Evolutionary conservation across 2,329 filamentous ascomycete species (phyloP), one percentile per base, ranked within the genome.

Genomic region (Fusarium sp.): DNA sequence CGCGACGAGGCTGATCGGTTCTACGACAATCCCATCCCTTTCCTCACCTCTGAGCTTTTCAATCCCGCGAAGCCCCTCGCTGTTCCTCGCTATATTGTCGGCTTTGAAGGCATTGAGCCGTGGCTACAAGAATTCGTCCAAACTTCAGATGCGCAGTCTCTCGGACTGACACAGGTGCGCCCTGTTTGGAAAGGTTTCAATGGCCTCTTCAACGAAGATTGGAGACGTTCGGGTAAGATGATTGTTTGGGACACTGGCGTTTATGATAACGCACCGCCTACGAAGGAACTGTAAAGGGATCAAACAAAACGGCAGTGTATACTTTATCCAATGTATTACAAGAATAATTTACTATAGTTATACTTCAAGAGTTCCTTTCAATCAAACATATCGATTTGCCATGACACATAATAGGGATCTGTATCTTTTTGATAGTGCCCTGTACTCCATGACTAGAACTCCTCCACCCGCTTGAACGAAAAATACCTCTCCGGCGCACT

Each of bases 1-100:
- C 82, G 91, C 16, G 94, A 97, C 77, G 95, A 99, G 82, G 94
- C 94, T 9, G 94, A 97, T 77, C 85, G 90, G 44, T 99, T 99
- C 82, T 98, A 97, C 80, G 86, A 91, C 64, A 88, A 90, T 23
- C 77, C 80, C 12, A 8, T 77, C 69, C 33, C 69, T 1, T 95
- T 93, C 73, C 75, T 94, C 31, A 69, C 79, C 59, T 70, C 77
- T 44, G 80, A 87, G 81, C 75, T 92, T 26, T 88, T 84, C 45
- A 62, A 55, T 4, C 57, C 72, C 0, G 62, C 59, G 26, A 69
- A 65, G 8, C 50, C 49, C 10, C 66, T 66, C 23, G 36, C 65
- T 34, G 71, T 85, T 52, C 87, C 88, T 26, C 80, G 86, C 15
- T 90, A 86, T 72, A 84, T 91, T 16, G 82, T 88, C 9, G 88